Evolutionary conservation across 805 yeast species (phyloP).

Genomic region (Lipomyces starkeyi): DNA sequence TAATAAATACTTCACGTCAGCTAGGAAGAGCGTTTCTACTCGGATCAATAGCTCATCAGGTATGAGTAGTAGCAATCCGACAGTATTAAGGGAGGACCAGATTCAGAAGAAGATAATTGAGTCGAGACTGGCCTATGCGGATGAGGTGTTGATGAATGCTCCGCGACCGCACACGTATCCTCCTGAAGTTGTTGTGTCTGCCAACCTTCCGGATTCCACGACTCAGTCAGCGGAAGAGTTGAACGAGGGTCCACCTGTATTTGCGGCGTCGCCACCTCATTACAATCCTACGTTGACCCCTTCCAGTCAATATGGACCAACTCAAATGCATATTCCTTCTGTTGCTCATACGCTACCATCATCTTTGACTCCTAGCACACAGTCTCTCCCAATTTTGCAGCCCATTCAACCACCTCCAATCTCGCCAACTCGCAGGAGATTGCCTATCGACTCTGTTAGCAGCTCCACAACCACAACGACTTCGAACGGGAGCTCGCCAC

Average conservation of each 20-base stretch:
- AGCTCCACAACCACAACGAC: background rate
- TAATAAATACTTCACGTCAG: conserved; percentile 31
- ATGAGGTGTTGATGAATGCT: conserved; percentile 29
- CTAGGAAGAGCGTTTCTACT: conserved; percentile 30
- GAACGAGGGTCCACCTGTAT: conserved; percentile 28
- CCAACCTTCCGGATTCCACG: conserved; percentile 18
- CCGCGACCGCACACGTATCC: conserved; percentile 34
- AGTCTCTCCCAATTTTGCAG: conserved; percentile 15
- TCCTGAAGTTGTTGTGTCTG: conserved; percentile 14
- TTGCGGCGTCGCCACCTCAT: conserved; percentile 9
- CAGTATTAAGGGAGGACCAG: conserved; percentile 19
- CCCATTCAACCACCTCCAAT: conserved; percentile 26
- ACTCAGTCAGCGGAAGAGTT: conserved; percentile 29
- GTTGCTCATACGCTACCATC: conserved; percentile 9
- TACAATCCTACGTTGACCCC: background rate
- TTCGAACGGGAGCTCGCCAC: background rate
- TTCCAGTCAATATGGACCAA: conserved; percentile 24
- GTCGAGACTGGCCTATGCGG: conserved; percentile 26
- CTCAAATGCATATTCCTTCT: conserved; percentile 31
- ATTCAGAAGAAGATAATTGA: conserved; percentile 33
- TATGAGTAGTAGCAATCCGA: conserved; percentile 26
- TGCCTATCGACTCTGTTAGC: background rate
- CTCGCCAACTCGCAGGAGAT: conserved; percentile 23
- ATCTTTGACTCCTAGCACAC: conserved; percentile 1
- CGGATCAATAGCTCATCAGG: conserved; percentile 12